A percentile compares a stretch with the other conserved stretches of the same genome.
phyloP scores from a whole-genome alignment of 1,139 yeast species.

The Lodderomyces metapsilosis region DNA sequence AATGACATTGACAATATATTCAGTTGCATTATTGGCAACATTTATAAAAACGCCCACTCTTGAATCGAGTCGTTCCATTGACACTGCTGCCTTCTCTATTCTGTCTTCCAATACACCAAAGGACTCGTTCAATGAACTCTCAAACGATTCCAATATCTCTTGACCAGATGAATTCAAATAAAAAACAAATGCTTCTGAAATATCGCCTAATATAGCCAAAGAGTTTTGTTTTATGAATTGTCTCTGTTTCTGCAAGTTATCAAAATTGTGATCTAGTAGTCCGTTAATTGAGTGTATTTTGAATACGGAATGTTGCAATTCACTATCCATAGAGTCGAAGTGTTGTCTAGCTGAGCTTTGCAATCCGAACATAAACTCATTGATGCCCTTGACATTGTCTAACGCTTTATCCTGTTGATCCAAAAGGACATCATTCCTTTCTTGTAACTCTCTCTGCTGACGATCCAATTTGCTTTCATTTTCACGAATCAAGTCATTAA shows the following conservation, averaged over 20 bases:
- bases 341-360: not conserved
- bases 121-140: constrained; percentile 9
- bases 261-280: not conserved
- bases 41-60: constrained; percentile 4
- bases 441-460: constrained; percentile 8
- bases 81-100: constrained; percentile 13
- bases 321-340: not conserved
- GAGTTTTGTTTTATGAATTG: not conserved
- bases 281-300: not conserved
- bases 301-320: constrained; percentile 1
- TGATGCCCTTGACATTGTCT: not conserved
- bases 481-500: constrained; percentile 4
- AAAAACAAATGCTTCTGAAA: constrained; percentile 2
- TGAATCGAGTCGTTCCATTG: constrained; percentile 12
- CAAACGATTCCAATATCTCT: constrained; percentile 8
- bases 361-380: not conserved
- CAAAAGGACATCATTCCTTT: not conserved
- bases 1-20: not conserved
- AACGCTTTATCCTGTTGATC: constrained; percentile 6
- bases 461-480: not conserved
- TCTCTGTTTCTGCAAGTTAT: constrained; percentile 2
- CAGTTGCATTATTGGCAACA: not conserved
- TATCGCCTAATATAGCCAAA: not conserved
- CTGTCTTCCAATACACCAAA: constrained; percentile 12
- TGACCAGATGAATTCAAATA: constrained; percentile 7